Evolutionary conservation across 306 rosid species (phyloP), one percentile per base, ranked within the genome.

Genomic region (Vachellia collinsii): DNA sequence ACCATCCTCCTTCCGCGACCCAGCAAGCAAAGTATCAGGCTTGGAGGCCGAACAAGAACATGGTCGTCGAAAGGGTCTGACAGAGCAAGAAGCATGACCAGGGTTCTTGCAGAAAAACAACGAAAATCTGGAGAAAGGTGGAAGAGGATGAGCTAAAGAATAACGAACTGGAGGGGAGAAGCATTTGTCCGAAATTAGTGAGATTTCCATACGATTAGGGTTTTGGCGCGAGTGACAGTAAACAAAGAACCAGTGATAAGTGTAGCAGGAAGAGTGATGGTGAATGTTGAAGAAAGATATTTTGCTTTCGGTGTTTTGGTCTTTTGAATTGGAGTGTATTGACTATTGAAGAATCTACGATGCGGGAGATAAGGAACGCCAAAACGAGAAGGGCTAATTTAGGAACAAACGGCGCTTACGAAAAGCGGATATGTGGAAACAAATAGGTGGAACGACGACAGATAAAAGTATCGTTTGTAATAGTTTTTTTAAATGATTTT

Each of bases 11-110:
- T 72, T 83, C 2, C 56, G 88, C 69, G 89, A 81, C 14, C 88
- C 90, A 3, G 91, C 89, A 34, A 94, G 76, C 66, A 95, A 86
- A 34, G 97, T 93, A n/a, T 95, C 98, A 39, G 88, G 83, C 51
- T 85, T 82, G n/a, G 93, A 91, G 13, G 91, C 95, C 29, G 88
- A 82, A 64, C 92, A 91, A 69, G 50, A 29, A 80, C 77, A 71
- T 42, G 83, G 63, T 39, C 80, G 83, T 29, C 81, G 85, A 41
- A 37, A 11, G 25, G 85, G 81, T 62, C 83, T 64, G 6, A 41
- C 80, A 22, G 75, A 59, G 74, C 20, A 29, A 12, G 50, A 69
- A 29, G 38, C 46, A 75, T 47, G 73, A 11, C 77, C 46, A n/a
- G 38, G 41, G 74, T 43, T 74, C 36, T 54, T 75, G 79, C 75